Conservation (phyloP, 352 stramenopile genomes). For the Plasmopara viticola region DNA sequence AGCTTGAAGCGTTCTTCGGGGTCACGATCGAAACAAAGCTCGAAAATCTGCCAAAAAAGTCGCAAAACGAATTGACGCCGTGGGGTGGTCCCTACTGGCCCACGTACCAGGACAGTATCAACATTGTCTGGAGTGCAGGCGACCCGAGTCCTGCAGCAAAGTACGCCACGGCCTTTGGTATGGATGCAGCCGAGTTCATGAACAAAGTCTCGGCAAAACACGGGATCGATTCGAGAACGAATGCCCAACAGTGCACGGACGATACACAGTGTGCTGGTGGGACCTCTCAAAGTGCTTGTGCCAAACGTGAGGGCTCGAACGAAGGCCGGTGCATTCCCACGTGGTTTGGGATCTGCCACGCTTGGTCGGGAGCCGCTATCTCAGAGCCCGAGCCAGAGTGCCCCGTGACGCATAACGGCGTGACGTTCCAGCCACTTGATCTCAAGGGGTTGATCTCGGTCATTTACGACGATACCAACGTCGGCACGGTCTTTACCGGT, state of each 20-base stretch:
- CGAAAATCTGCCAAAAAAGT: conserved; percentile 11
- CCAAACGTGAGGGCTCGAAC: conserved; percentile 15
- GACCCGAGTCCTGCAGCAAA: conserved; percentile 32
- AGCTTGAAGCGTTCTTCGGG: conserved; percentile 15
- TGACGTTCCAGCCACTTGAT: conserved; percentile 43
- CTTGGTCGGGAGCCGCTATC: conserved; percentile 35
- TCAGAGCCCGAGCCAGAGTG: conserved; percentile 38
- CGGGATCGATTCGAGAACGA: conserved; percentile 26
- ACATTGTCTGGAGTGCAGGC: conserved; percentile 28
- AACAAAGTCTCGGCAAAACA: conserved; percentile 28
- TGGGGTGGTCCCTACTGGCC: conserved; percentile 42
- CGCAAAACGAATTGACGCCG: conserved; percentile 11
- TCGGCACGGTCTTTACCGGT: conserved; percentile 37
- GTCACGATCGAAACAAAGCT: conserved; percentile 18
- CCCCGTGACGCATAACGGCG: conserved; percentile 34
- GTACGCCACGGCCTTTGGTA: conserved; percentile 38
- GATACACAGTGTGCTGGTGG: conserved; percentile 18
- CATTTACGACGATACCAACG: conserved; percentile 28
- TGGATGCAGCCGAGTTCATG: conserved; percentile 29
- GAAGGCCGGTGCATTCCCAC: conserved; percentile 39
- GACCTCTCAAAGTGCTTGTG: not conserved
- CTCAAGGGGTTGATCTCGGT: conserved; percentile 42
- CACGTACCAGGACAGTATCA: conserved; percentile 57
- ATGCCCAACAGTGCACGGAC: conserved; percentile 15
- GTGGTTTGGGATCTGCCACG: conserved; percentile 52